Base-by-base conservation (phyloP, 441 rosid species). In the Eruca vesicaria region DNA sequence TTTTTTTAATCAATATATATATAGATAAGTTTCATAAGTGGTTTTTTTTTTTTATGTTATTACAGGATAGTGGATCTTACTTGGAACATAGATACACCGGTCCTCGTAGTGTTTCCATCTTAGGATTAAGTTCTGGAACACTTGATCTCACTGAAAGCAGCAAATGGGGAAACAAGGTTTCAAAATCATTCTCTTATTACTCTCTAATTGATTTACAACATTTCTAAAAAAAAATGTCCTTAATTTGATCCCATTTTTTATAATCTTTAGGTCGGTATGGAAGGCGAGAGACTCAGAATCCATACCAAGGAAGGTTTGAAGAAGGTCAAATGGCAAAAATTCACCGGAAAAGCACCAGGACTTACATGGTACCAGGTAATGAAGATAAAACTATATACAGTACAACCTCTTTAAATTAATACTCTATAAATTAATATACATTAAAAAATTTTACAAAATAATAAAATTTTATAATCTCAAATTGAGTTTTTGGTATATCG, bases 51-150 rank as follows among this genome's bases (percentile, higher is more conserved):
- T 43, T 19, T 23, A 12, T 23, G 18, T 19, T 66, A 7, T 73
- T 68, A 71, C 76, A 85, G 88, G 87, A 87, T 45, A 83, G 86
- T 28, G 88, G 90, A 73, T 72, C 86, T 35, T 79, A 85, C 78
- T 67, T 87, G 82, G 90, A 85, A 70, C 80, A 75, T 11, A 73
- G 85, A 32, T 83, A 21, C 55, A 84, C 88, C 4, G 90, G 90
- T 32, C 84, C 85, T 71, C 84, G 81, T 9, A 61, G 76, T 50
- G 70, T 83, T 60, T 78, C 82, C 50, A 68, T 85, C 69, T 64
- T 82, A 33, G 88, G 88, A 14, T 74, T 87, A 69, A 79, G 56
- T 74, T 73, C 75, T 4, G 90, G 84, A 72, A 55, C 74, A 23
- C 59, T 81, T 70, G 85, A 80, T 71, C 69, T 82, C 32, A 61